Evolutionary conservation across 78 protist genomes (phyloP), one percentile per base, ranked within the genome.

Genomic region (Dictyostelium purpureum): DNA sequence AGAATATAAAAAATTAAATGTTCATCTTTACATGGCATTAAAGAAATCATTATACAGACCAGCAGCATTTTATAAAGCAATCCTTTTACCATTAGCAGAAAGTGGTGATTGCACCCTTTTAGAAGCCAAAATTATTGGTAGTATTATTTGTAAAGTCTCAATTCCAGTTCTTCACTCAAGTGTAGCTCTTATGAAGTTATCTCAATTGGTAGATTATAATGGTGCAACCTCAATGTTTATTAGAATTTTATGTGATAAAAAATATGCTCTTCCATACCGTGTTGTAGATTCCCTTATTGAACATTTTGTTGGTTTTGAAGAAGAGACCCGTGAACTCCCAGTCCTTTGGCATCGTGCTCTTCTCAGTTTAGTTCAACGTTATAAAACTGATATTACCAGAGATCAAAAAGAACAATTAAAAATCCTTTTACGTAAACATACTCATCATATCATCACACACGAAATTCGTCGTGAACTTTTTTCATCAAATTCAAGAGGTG

Each of bases 21-120:
- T 77, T 80, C 99, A 98, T 88, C 66, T 94, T 37, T 98, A 98
- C 91, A 49, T 35, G 82, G 95, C 98, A 6, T 85, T 98, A 16
- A 87, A 76, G 79, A 96, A 96, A 93, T 91, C 98, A 24, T 77
- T 97, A 35, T 98, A 88, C 91, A 95, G 97, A 77, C 99, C 99
- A 14, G 96, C 92, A 2, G 99, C 99, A 9, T 99, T 99, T 90
- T 97, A 94, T 97, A 98, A 98, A 79, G 99, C 99, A 33, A 51
- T 99, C 24, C 61, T 97, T 19, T 96, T 99, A 33, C 99, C 99
- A 33, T 87, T 99, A 31, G 81, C 92, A n/a, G 97, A 96, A 61
- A 82, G 56, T n/a, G 93, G 92, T 35, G 96, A 96, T n/a, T 56
- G 81, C 71, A 77, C 98, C 31, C 87, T 93, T 35, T 77, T 88